Evolutionary conservation across 257 asterid species (phyloP).

Genomic region (Solanum pinnatisectum): DNA sequence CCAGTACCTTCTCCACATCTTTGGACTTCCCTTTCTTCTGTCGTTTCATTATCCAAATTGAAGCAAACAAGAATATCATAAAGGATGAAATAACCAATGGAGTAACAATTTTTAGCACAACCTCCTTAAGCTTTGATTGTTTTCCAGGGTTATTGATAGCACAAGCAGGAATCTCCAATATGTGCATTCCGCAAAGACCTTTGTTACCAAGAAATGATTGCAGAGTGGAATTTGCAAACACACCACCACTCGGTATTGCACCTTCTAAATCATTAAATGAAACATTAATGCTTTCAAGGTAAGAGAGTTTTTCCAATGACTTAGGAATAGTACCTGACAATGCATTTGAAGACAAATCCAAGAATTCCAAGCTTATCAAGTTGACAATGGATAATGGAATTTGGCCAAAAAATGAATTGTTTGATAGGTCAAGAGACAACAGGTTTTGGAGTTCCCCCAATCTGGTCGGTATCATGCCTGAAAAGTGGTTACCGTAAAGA

Average conservation of each 20-base stretch:
- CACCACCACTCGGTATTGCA: constrained; percentile 26
- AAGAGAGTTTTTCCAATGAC: constrained; percentile 10
- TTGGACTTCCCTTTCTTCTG: not conserved
- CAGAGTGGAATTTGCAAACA: constrained; percentile 21
- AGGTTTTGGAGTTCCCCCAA: constrained; percentile 14
- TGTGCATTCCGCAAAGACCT: constrained; percentile 13
- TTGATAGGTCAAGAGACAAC: constrained; percentile 16
- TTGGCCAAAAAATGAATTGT: constrained; percentile 21
- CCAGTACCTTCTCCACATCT: not conserved
- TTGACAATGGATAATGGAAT: constrained; percentile 23
- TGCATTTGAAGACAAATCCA: constrained; percentile 22
- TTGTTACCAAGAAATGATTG: constrained; percentile 11
- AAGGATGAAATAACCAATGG: constrained; percentile 1
- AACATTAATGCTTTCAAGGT: constrained; percentile 12
- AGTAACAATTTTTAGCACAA: not conserved
- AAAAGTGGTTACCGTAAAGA: constrained; percentile 19
- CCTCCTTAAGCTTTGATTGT: not conserved
- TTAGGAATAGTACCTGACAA: constrained; percentile 23
- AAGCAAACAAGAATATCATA: not conserved
- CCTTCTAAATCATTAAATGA: constrained; percentile 24
- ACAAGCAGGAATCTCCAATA: constrained; percentile 4
- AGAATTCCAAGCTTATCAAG: constrained; percentile 19
- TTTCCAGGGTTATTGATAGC: not conserved
- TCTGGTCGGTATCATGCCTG: constrained; percentile 16
- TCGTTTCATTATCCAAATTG: constrained; percentile 2